Percentiles rank a stretch among this genome's conserved stretches.
These are phyloP conservation scores for Apiotrichum akiyoshidainum DNA, from an alignment of 1,284 basidiomycete genomes.

Conservation along the genomic window DNA sequence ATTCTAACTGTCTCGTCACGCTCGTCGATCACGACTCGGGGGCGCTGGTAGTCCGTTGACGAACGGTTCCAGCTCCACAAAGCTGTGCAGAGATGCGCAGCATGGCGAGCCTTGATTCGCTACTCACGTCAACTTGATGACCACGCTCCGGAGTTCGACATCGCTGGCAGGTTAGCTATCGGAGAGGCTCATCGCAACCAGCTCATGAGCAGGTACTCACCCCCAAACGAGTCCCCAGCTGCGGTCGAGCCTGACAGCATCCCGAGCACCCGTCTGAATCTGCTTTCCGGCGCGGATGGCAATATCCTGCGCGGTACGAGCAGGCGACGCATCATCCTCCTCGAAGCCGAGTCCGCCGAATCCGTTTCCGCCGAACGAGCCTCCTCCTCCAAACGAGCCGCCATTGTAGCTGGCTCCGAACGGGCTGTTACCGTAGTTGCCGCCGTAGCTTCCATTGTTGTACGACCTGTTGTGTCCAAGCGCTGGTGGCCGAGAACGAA, in stretches of 20 bases:
- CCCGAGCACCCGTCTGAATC: constrained; percentile 27
- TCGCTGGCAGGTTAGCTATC: constrained; percentile 33
- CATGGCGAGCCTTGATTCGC: no score
- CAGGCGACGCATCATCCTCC: background rate
- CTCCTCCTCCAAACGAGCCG: background rate
- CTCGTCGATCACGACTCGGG: no score
- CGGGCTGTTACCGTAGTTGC: no score
- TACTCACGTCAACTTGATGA: constrained; percentile 45
- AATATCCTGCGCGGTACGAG: background rate
- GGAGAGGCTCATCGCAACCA: background rate
- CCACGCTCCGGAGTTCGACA: constrained; percentile 42
- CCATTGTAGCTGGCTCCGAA: no score
- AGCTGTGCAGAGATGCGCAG: no score
- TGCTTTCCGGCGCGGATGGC: background rate
- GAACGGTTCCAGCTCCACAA: no score
- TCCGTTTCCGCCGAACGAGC: background rate
- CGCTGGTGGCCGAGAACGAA: no score
- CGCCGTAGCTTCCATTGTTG: background rate
- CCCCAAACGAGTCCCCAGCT: constrained; percentile 44
- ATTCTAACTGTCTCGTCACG: no score
- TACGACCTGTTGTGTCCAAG: no score
- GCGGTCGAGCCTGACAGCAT: constrained; percentile 37
- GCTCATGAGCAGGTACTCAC: constrained; percentile 26
- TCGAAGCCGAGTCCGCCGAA: background rate
- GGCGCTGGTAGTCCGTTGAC: no score